Evolutionary conservation across 2,329 filamentous ascomycete species (phyloP).

Genomic region (Claviceps sp.): DNA sequence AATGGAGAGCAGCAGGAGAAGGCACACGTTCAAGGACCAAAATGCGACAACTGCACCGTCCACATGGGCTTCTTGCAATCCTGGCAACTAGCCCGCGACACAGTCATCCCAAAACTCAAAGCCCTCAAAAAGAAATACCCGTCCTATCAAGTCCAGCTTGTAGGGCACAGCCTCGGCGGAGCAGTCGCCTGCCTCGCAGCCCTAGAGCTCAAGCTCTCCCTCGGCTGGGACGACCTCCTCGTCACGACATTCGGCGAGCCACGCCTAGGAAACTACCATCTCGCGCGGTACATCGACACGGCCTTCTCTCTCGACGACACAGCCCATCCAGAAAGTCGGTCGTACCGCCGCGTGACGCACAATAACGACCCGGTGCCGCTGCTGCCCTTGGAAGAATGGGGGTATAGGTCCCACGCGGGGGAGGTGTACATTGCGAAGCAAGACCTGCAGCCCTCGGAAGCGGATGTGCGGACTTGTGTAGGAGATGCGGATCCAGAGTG

Average conservation of each 20-base stretch:
- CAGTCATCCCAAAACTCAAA: slow-evolving; percentile 55
- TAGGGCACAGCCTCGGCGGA: slow-evolving; percentile 86
- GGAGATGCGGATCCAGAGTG: slow-evolving; percentile 62
- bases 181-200: slow-evolving; percentile 81
- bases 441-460: slow-evolving; percentile 51
- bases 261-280: slow-evolving; percentile 42
- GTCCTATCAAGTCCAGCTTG: slow-evolving; percentile 59
- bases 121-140: slow-evolving; percentile 48
- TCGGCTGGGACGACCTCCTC: slow-evolving; percentile 59
- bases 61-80: slow-evolving; percentile 81
- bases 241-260: slow-evolving; percentile 94
- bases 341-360: slow-evolving; percentile 74
- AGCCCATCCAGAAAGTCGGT: slow-evolving; percentile 19
- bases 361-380: slow-evolving; percentile 77
- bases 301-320: slow-evolving; percentile 32
- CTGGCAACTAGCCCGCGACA: slow-evolving; percentile 61
- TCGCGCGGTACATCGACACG: slow-evolving; percentile 41
- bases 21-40: slow-evolving; percentile 21
- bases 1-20: slow-evolving; percentile 8
- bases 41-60: slow-evolving; percentile 79
- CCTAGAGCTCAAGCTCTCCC: slow-evolving; percentile 58
- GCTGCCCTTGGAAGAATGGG: slow-evolving; percentile 77
- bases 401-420: slow-evolving; percentile 70
- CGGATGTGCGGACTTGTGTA: slow-evolving; percentile 57
- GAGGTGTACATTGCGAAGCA: slow-evolving; percentile 75